Evolutionary conservation across 108 stramenopile species (phyloP).

Genomic region (Cyclostephanos invisitatus): DNA sequence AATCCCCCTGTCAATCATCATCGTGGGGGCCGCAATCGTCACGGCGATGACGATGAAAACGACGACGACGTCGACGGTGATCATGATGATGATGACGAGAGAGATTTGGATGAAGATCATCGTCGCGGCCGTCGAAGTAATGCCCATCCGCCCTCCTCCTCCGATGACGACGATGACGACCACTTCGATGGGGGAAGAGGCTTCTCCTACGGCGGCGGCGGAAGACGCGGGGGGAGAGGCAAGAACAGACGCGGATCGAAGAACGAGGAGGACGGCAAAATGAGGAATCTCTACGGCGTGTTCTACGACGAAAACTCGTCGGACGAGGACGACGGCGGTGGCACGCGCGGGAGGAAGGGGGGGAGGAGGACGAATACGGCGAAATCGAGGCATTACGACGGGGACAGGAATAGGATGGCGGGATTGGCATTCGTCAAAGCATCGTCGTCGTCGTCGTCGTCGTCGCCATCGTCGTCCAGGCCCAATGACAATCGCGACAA

Average conservation of each 20-base stretch:
- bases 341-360: neutral
- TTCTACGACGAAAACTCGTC: slow-evolving; percentile 37
- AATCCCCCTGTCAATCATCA: no score
- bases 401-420: slow-evolving; percentile 29
- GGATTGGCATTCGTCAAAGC: slow-evolving; percentile 50
- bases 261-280: slow-evolving; percentile 25
- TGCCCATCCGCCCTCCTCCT: no score
- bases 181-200: slow-evolving; percentile 22
- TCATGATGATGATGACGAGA: no score
- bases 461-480: neutral
- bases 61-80: no score
- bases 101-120: no score
- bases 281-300: slow-evolving; percentile 36
- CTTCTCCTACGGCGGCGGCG: slow-evolving; percentile 4
- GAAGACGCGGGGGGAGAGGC: neutral
- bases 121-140: no score
- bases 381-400: slow-evolving; percentile 35
- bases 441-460: slow-evolving; percentile 15
- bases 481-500: neutral
- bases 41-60: no score
- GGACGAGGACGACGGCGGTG: slow-evolving; percentile 23
- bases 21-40: no score
- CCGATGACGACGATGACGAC: slow-evolving; percentile 36
- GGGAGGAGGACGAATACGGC: neutral
- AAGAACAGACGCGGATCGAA: neutral